A percentile compares a stretch with the other conserved stretches of the same genome.
phyloP scores from a whole-genome alignment of 164 flowering plant species.

The Annona squamosa region DNA sequence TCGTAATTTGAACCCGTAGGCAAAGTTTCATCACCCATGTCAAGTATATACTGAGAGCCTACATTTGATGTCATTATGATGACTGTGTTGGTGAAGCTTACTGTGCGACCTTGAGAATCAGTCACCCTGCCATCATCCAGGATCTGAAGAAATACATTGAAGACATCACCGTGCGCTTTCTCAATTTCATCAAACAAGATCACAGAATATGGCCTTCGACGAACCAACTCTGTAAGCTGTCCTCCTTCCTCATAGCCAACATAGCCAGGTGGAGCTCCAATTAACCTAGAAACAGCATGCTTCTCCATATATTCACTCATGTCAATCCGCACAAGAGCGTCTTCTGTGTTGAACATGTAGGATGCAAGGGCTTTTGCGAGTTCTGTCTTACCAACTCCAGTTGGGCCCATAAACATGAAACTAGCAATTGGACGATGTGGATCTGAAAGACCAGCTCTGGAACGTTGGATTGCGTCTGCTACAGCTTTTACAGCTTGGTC shows the following conservation, averaged over 20 bases:
- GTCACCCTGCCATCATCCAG: conserved; percentile 97
- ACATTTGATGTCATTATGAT: conserved; percentile 98
- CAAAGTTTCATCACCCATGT: conserved; percentile 49
- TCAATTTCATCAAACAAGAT: conserved; percentile 95
- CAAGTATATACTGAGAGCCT: conserved; percentile 88
- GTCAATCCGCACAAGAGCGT: conserved; percentile 88
- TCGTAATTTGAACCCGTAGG: conserved; percentile 59
- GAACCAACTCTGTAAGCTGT: conserved; percentile 85
- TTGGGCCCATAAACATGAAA: conserved; percentile 99
- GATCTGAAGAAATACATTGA: conserved; percentile 93
- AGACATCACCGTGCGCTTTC: conserved; percentile 93
- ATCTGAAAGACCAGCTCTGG: conserved; percentile 95
- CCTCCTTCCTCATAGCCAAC: conserved; percentile 99
- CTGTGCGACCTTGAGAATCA: conserved; percentile 94
- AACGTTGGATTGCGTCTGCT: conserved; percentile 93
- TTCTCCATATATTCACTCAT: conserved; percentile 99
- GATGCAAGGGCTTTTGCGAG: conserved; percentile 93
- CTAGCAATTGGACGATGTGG: conserved; percentile 97
- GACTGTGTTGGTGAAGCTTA: conserved; percentile 89
- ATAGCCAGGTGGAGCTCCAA: conserved; percentile 99
- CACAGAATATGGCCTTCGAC: conserved; percentile 90
- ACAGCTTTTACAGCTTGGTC: conserved; percentile 86
- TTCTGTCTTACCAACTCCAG: conserved; percentile 98
- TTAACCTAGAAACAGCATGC: conserved; percentile 86
- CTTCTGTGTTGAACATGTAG: conserved; percentile 89